phyloP scores from a whole-genome alignment of 495 filamentous ascomycete genomes.

The Xylaria curta region DNA sequence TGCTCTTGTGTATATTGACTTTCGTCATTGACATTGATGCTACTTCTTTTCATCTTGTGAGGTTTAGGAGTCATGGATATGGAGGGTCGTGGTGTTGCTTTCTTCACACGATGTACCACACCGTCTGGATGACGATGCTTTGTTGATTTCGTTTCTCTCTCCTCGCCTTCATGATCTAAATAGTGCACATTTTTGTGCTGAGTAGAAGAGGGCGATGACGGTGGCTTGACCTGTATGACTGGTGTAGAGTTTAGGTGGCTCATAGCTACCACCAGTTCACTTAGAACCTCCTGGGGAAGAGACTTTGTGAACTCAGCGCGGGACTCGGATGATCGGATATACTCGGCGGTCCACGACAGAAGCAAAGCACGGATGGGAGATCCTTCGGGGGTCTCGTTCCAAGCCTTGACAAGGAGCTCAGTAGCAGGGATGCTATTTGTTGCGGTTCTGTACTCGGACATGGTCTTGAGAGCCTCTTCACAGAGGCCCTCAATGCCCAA shows the following conservation, averaged over 20 bases:
- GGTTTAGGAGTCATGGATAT: conserved; percentile 39
- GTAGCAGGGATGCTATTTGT: conserved; percentile 59
- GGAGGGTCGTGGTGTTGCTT: conserved; percentile 33
- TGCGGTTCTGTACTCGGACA: conserved; percentile 55
- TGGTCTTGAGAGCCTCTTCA: conserved; percentile 56
- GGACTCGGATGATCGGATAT: conserved; percentile 57
- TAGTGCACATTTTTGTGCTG: conserved; percentile 49
- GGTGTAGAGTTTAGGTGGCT: conserved; percentile 50
- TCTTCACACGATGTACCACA: conserved; percentile 39
- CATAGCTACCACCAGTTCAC: conserved; percentile 63
- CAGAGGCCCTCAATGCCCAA: conserved; percentile 60
- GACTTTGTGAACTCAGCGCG: conserved; percentile 58
- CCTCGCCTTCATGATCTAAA: conserved; percentile 38
- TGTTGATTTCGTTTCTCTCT: conserved; percentile 41
- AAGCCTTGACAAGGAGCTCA: conserved; percentile 58
- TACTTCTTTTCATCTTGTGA: conserved; percentile 39
- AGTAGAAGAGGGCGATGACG: conserved; percentile 28
- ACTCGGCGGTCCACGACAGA: conserved; percentile 62
- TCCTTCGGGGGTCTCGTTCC: conserved; percentile 61
- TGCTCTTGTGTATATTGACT: conserved; percentile 47
- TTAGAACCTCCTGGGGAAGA: conserved; percentile 60
- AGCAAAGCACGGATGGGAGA: conserved; percentile 60
- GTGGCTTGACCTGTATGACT: conserved; percentile 34
- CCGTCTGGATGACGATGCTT: conserved; percentile 48
- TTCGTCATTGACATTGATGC: conserved; percentile 28